Base-by-base conservation (phyloP, 2,329 filamentous ascomycete species). In the Trichophyton rubrum region DNA sequence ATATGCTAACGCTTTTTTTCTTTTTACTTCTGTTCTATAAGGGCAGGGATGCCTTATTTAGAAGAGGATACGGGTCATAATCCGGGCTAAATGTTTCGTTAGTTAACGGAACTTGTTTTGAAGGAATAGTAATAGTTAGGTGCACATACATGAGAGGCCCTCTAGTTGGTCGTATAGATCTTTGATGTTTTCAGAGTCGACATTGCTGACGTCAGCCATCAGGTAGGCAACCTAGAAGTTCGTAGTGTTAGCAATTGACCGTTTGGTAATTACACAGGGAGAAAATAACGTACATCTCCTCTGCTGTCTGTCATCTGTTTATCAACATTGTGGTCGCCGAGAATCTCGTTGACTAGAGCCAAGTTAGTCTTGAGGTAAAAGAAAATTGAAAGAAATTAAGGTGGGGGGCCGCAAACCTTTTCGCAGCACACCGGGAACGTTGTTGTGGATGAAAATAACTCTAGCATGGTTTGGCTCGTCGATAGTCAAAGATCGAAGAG, bases 271-370 rank as follows among this genome's bases (percentile, higher is more conserved):
- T 35, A 7, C 20, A 11, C 6, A n/a, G 41, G 7, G 20, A 11
- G 22, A n/a, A 35, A 27, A 33, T 15, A 43, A 67, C 81, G 65
- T 76, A 89, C 86, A 72, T 97, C 92, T 67, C 90, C 92, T 78
- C 87, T 87, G 76, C 88, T 95, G 74, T 97, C 93, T 58, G 89
- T 93, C 79, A 95, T 97, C 77, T 99, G 93, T 81, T 97, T 97
- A 78, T 96, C 92, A 67, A 99, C 91, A 74, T 99, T 99, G 79
- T 99, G 91, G 69, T 95, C 86, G 49, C 88, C 89, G 56, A 99
- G 82, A 64, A 97, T 90, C 70, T 93, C 89, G 79, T 99, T 99
- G 66, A 99, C 93, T 86, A 64, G 9, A 22, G 24, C 62, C 69
- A 41, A 15, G 35, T 57, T 41, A 57, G 55, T n/a, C 9, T 13